Conservation (phyloP, 2,329 filamentous ascomycete species). For the Aspergillus felis region DNA sequence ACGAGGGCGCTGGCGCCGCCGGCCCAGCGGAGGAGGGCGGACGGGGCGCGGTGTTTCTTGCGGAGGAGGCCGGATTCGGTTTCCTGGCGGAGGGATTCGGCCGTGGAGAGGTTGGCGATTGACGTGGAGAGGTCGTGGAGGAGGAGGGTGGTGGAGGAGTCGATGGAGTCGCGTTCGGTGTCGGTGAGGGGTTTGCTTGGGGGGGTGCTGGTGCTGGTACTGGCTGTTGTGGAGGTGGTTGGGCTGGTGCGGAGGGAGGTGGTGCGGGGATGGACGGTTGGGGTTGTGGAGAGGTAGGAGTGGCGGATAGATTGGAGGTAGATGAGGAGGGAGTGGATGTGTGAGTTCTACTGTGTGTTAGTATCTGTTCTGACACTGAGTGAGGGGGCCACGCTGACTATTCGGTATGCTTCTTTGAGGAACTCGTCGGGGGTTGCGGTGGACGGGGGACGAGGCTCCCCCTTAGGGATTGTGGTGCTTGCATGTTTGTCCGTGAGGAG, state of each 20-base stretch:
- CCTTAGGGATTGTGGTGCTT: conserved; percentile 33
- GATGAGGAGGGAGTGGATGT: conserved; percentile 73
- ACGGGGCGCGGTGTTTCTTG: conserved; percentile 60
- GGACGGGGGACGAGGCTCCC: conserved; percentile 13
- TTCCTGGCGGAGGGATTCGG: conserved; percentile 75
- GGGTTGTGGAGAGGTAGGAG: conserved; percentile 76
- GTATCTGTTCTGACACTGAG: background rate
- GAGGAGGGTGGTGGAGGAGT: conserved; percentile 79
- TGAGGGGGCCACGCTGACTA: conserved; percentile 51
- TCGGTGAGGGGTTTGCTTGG: conserved; percentile 65
- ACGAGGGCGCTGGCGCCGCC: conserved; percentile 43
- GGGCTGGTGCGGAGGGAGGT: conserved; percentile 21
- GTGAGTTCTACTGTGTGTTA: conserved; percentile 61
- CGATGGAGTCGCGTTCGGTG: conserved; percentile 77
- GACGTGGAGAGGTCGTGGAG: conserved; percentile 80
- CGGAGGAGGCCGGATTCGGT: conserved; percentile 67
- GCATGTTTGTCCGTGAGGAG: conserved; percentile 30
- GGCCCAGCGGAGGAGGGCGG: conserved; percentile 65
- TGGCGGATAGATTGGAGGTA: conserved; percentile 82
- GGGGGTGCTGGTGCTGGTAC: conserved; percentile 38
- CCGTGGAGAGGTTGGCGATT: conserved; percentile 74
- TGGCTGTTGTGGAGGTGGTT: conserved; percentile 27
- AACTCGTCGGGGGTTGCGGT: conserved; percentile 68
- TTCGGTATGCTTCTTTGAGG: conserved; percentile 87
- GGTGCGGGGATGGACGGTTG: conserved; percentile 46